Evolutionary conservation across 2,329 filamentous ascomycete genomes (phyloP).

Genomic region (Apiospora sp.): DNA sequence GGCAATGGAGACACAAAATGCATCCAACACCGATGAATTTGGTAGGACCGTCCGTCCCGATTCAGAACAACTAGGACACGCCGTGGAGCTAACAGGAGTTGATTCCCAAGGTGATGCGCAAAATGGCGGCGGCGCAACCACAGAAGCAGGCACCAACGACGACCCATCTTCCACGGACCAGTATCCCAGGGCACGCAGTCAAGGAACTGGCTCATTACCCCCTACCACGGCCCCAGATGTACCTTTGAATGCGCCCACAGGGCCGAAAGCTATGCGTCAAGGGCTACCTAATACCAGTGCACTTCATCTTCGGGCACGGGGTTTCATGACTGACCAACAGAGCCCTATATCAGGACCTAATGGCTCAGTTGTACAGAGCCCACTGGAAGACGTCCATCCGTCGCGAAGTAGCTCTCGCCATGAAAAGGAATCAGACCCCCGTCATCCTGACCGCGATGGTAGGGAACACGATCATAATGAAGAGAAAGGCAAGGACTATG

Average conservation of each 20-base stretch:
- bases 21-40: conserved; percentile 50
- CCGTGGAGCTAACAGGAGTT: conserved; percentile 35
- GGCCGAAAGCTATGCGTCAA: conserved; percentile 93
- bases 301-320: conserved; percentile 66
- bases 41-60: conserved; percentile 45
- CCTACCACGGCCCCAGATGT: conserved; percentile 47
- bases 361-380: conserved; percentile 43
- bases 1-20: conserved; percentile 32
- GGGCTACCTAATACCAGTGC: conserved; percentile 84
- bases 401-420: conserved; percentile 59
- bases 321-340: conserved; percentile 52
- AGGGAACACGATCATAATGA: conserved; percentile 43
- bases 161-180: conserved; percentile 44
- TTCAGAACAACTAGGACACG: conserved; percentile 35
- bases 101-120: conserved; percentile 34
- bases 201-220: conserved; percentile 35
- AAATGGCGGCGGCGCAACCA: conserved; percentile 34
- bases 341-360: conserved; percentile 42
- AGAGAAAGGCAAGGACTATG: conserved; percentile 39
- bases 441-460: conserved; percentile 43
- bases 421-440: conserved; percentile 46
- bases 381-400: conserved; percentile 43
- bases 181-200: conserved; percentile 37
- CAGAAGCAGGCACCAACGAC: conserved; percentile 24
- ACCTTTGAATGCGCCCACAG: conserved; percentile 82